Evolutionary conservation across 2,329 filamentous ascomycete species (phyloP).

Genomic region (Aspergillus carbonarius): DNA sequence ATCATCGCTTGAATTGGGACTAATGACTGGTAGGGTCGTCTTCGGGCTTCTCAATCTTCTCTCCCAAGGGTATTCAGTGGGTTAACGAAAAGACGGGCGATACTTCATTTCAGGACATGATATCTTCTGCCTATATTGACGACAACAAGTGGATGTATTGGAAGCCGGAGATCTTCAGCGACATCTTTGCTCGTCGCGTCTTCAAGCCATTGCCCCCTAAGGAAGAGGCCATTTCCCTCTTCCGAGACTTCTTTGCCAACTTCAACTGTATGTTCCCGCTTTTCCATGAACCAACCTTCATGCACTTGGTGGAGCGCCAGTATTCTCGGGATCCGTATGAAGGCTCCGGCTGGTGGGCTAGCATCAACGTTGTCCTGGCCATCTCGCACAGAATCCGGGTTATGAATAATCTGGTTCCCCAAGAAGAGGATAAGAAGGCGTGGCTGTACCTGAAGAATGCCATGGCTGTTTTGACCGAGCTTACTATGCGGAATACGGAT

Average conservation of each 20-base stretch:
- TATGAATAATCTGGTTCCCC: slow-evolving; percentile 89
- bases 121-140: slow-evolving; percentile 83
- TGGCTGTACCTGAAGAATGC: slow-evolving; percentile 98
- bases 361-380: slow-evolving; percentile 89
- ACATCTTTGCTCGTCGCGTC: slow-evolving; percentile 81
- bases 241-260: slow-evolving; percentile 95
- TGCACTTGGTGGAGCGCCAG: slow-evolving; percentile 92
- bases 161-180: slow-evolving; percentile 96
- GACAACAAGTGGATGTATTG: slow-evolving; percentile 96
- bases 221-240: slow-evolving; percentile 79
- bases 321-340: slow-evolving; percentile 92
- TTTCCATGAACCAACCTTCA: slow-evolving; percentile 97
- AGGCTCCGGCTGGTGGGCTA: slow-evolving; percentile 97
- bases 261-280: slow-evolving; percentile 99
- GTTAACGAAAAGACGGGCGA: slow-evolving; percentile 98
- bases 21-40: slow-evolving; percentile 68
- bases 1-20: not conserved
- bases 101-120: slow-evolving; percentile 90
- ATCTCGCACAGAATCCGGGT: slow-evolving; percentile 89
- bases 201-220: slow-evolving; percentile 83
- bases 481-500: slow-evolving; percentile 95
- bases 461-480: slow-evolving; percentile 85
- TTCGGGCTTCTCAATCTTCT: slow-evolving; percentile 98
- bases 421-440: slow-evolving; percentile 89
- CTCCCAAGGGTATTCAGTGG: slow-evolving; percentile 96